phyloP scores from a whole-genome alignment of 2,329 filamentous ascomycete species.

The Penicillium oxalicum region DNA sequence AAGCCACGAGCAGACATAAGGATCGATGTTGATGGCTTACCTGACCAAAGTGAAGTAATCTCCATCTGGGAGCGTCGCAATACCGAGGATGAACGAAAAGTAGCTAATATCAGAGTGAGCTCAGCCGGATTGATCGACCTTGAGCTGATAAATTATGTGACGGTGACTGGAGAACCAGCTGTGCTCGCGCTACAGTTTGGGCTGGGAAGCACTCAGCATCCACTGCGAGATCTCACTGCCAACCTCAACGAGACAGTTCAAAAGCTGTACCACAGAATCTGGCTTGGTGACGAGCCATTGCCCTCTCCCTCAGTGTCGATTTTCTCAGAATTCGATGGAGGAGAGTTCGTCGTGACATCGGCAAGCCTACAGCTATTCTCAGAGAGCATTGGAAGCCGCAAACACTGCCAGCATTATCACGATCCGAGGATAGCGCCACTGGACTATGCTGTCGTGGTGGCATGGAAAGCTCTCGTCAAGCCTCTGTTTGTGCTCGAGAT shows the following conservation, averaged over 20 bases:
- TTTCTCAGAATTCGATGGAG: conserved; percentile 73
- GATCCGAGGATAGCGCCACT: background rate
- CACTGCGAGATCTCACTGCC: conserved; percentile 74
- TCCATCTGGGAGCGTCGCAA: background rate
- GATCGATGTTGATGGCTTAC: background rate
- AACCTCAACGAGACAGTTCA: conserved; percentile 92
- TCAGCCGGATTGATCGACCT: background rate
- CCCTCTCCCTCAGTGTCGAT: conserved; percentile 58
- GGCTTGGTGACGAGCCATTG: conserved; percentile 77
- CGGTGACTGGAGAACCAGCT: conserved; percentile 64
- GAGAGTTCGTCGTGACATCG: conserved; percentile 9
- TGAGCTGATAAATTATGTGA: conserved; percentile 34
- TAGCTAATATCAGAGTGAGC: background rate
- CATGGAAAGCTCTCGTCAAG: conserved; percentile 4
- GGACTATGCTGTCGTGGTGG: conserved; percentile 4
- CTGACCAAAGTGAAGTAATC: background rate
- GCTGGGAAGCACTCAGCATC: conserved; percentile 72
- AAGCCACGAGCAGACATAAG: background rate
- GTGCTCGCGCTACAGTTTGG: conserved; percentile 76
- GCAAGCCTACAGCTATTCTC: conserved; percentile 4
- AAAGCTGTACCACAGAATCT: conserved; percentile 93
- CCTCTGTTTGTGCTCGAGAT: background rate
- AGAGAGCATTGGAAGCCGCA: conserved; percentile 1
- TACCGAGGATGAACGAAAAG: background rate
- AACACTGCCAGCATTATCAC: background rate